A percentile compares a stretch with the other conserved stretches of the same genome.
These are phyloP conservation scores for Boletus rufocinnamomeus DNA, from an alignment of 768 basidiomycete genomes.

Conservation along the genomic window DNA sequence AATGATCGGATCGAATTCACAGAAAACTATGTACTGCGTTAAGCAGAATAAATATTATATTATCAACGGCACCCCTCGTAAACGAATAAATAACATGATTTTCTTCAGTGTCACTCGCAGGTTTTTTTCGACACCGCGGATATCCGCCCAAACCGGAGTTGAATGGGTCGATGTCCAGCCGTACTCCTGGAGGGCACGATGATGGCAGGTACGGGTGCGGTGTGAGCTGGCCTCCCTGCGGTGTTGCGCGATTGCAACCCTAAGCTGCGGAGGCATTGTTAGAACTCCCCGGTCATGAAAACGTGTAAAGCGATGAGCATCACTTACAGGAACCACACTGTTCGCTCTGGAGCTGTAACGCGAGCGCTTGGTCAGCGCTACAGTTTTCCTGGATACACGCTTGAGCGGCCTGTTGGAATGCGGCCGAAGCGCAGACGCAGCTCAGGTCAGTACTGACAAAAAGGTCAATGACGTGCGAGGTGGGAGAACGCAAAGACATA, in stretches of 20 bases:
- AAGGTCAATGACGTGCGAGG: neutral
- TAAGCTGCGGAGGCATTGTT: neutral
- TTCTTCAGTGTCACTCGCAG: neutral
- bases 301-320: neutral
- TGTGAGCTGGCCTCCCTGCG: neutral
- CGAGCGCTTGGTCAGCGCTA: conserved; percentile 34
- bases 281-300: neutral
- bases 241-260: neutral
- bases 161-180: neutral
- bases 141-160: too few species aligned
- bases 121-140: too few species aligned
- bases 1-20: neutral
- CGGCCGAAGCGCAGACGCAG: conserved; percentile 41
- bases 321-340: conserved; percentile 35
- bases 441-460: conserved; percentile 37
- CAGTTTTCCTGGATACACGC: conserved; percentile 40
- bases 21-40: neutral
- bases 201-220: neutral
- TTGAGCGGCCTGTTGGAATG: conserved; percentile 38
- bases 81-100: neutral
- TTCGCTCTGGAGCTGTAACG: conserved; percentile 30
- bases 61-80: neutral
- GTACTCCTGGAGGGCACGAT: neutral
- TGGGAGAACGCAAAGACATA: conserved; percentile 1
- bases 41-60: too few species aligned